Evolutionary conservation across 2,329 filamentous ascomycete species (phyloP).

Genomic region (Falciphora oryzae): DNA sequence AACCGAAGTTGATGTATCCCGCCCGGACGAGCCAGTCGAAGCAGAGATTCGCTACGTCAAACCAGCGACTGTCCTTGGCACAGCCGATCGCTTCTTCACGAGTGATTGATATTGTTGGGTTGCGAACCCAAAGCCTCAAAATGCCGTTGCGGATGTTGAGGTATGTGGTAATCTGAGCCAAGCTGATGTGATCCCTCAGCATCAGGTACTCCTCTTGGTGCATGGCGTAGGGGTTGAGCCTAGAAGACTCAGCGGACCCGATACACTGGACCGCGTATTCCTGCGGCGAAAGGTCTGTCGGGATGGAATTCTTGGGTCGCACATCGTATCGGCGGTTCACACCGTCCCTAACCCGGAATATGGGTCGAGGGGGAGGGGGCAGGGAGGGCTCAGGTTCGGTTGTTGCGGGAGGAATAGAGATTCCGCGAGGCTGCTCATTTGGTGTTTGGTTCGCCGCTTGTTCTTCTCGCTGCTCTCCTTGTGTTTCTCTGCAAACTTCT

Average conservation of each 20-base stretch:
- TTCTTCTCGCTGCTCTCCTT: background rate
- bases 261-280: constrained; percentile 92
- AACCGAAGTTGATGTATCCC: constrained; percentile 96
- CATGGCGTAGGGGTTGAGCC: constrained; percentile 82
- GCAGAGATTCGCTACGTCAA: constrained; percentile 79
- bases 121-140: constrained; percentile 80
- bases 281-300: constrained; percentile 61
- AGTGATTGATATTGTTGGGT: constrained; percentile 76
- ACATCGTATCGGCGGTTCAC: constrained; percentile 47
- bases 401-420: background rate
- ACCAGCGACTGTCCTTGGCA: constrained; percentile 81
- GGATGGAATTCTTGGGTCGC: constrained; percentile 77
- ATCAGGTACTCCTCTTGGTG: constrained; percentile 80
- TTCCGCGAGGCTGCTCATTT: background rate
- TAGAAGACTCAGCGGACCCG: constrained; percentile 79
- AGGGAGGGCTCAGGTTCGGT: background rate
- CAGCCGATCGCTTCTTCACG: constrained; percentile 85
- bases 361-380: constrained; percentile 1
- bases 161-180: constrained; percentile 88
- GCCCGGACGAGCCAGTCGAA: constrained; percentile 88
- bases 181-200: constrained; percentile 74
- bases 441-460: background rate
- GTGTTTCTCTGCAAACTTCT: background rate
- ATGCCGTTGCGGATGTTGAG: constrained; percentile 95
- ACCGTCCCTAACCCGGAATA: constrained; percentile 2